phyloP scores from a whole-genome alignment of 2,329 filamentous ascomycete species.

The Sporothrix humicola region DNA sequence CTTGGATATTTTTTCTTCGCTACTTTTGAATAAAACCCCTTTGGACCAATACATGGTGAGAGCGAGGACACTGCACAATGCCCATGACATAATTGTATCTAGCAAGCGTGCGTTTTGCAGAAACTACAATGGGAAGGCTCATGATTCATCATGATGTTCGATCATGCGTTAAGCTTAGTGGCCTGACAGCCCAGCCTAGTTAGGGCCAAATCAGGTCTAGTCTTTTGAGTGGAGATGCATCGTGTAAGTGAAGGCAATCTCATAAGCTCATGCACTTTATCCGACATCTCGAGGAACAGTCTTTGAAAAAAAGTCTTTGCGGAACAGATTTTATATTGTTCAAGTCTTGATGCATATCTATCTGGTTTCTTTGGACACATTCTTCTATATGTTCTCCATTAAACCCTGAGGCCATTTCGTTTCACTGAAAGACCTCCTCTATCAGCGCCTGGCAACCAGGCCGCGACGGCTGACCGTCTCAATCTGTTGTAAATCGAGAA shows the following conservation, averaged over 20 bases:
- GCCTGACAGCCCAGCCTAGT: no score
- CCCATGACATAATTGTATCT: no score
- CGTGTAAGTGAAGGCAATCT: neutral
- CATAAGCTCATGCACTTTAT: neutral
- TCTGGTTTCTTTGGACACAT: neutral
- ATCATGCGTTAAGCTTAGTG: neutral
- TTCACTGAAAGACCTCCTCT: neutral
- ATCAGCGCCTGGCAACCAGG: neutral
- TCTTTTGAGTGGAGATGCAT: constrained; percentile 2
- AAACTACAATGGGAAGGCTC: no score
- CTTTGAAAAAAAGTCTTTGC: no score
- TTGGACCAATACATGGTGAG: no score
- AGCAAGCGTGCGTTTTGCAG: no score
- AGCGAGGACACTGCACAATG: no score
- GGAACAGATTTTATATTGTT: neutral
- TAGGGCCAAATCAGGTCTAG: neutral
- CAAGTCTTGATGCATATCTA: neutral
- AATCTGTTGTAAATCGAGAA: neutral
- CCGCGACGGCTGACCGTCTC: constrained; percentile 2
- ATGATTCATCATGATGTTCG: no score
- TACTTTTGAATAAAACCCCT: no score
- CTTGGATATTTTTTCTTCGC: no score
- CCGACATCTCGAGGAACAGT: no score
- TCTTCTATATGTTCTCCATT: neutral
- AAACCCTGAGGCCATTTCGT: neutral